Percentiles rank a stretch among this genome's conserved stretches.
Conservation (phyloP, 345 rosid species). For the Brassica incana region DNA sequence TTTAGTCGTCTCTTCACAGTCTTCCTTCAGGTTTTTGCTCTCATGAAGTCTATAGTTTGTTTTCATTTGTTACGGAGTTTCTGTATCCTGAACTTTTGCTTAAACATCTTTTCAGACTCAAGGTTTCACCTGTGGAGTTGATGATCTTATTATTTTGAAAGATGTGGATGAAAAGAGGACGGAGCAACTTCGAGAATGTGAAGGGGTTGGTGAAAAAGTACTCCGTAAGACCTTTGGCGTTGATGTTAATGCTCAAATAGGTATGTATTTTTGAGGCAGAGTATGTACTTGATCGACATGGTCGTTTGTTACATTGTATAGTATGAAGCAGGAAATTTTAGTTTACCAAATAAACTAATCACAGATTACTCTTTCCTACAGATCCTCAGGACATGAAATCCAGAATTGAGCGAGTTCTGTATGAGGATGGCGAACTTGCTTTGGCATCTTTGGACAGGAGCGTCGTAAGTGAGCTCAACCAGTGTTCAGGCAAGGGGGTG, state of each 20-base stretch:
- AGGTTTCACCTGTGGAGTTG: conserved; percentile 97
- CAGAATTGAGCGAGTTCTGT: conserved; percentile 68
- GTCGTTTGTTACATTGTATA: conserved; percentile 24
- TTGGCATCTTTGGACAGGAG: conserved; percentile 71
- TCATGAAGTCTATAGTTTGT: conserved; percentile 3
- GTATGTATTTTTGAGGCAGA: conserved; percentile 39
- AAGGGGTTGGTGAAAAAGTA: conserved; percentile 64
- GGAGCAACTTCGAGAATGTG: conserved; percentile 72
- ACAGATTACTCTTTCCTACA: conserved; percentile 38
- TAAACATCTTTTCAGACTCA: conserved; percentile 70
- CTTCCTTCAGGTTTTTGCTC: conserved; percentile 76
- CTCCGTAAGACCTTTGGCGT: conserved; percentile 69
- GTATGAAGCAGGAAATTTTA: conserved; percentile 10
- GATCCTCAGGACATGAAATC: conserved; percentile 61
- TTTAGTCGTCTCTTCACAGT: conserved; percentile 89
- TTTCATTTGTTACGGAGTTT: conserved; percentile 5
- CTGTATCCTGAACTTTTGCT: conserved; percentile 29
- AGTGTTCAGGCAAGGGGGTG: conserved; percentile 66
- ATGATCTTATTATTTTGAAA: conserved; percentile 79
- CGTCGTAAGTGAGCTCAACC: conserved; percentile 68
- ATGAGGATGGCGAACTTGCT: conserved; percentile 82
- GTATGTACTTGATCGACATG: conserved; percentile 10
- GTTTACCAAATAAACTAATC: conserved; percentile 7
- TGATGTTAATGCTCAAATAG: conserved; percentile 49
- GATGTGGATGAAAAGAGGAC: conserved; percentile 67